Evolutionary conservation across 2,329 filamentous ascomycete species (phyloP).

Genomic region (Aspergillus ibericus): DNA sequence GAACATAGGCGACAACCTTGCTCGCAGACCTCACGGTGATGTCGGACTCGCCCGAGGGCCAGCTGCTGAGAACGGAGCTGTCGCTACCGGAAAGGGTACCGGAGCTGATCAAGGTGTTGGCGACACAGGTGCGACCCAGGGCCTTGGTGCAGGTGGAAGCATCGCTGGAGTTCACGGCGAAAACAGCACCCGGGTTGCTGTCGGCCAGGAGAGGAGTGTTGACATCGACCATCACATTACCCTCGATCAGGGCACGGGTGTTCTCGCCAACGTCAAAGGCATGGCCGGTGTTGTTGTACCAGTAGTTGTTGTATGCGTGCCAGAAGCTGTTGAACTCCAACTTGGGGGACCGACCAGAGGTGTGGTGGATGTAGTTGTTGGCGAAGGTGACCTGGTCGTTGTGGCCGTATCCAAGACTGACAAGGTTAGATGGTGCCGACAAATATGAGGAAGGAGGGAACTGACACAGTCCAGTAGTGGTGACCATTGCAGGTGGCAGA

Average conservation of each 20-base stretch:
- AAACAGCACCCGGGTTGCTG: constrained; percentile 27
- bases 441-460: not conserved
- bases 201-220: constrained; percentile 33
- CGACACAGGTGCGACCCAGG: constrained; percentile 30
- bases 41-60: constrained; percentile 32
- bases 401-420: constrained; percentile 54
- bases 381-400: constrained; percentile 59
- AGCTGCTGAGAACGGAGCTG: constrained; percentile 28
- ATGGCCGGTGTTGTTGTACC: constrained; percentile 45
- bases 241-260: constrained; percentile 43
- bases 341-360: constrained; percentile 58
- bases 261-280: constrained; percentile 40
- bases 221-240: constrained; percentile 48
- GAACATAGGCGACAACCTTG: constrained; percentile 30
- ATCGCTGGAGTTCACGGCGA: constrained; percentile 24
- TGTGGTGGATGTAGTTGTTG: constrained; percentile 61
- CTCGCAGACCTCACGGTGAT: constrained; percentile 25
- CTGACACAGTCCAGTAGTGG: constrained; percentile 58
- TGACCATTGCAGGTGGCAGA: constrained; percentile 58
- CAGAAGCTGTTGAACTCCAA: constrained; percentile 55
- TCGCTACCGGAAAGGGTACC: constrained; percentile 32
- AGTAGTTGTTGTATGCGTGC: constrained; percentile 48
- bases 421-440: not conserved
- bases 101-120: constrained; percentile 30
- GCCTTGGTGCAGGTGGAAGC: constrained; percentile 24